Evolutionary conservation across 768 basidiomycete genomes (phyloP), one percentile per base, ranked within the genome.

Genomic region (Wakefieldia striispora): DNA sequence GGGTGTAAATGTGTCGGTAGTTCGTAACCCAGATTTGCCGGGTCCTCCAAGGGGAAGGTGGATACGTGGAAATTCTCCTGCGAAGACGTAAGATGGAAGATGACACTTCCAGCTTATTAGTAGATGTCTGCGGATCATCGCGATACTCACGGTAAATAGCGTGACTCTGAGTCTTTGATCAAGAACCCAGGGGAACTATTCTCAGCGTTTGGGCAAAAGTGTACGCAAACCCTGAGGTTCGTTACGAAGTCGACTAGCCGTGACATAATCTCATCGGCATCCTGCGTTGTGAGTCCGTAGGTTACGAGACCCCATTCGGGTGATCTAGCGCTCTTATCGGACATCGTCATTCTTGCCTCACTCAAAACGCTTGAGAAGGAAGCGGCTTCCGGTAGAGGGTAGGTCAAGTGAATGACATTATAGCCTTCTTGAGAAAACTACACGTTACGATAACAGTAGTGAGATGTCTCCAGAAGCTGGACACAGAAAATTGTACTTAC

Each of bases 381-480:
- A 13, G 37, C 43, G 21, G 49, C 14, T 17, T 43, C 38, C 20
- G 58, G 42, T 12, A 47, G 40, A 24, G 69, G 64, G 27, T 66
- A 69, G 2, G 53, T 29, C 10, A 72, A 45, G 27, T 68, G 70
- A 10, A 66, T 45, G 16, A 72, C 64, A n/a, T 64, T 54, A 51
- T 75, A 72, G 23, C 73, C 73, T 52, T 75, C 74, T 47, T 71
- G 68, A 27, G 72, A 54, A 51, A 69, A 65, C 67, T 72, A 45
- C n/a, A 29, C 11, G 23, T 43, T 21, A 38, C 12, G 19, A n/a
- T n/a, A n/a, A 37, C 14, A 4, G 23, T 19, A 19, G 51, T 47
- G 24, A 57, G 40, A 16, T 24, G 9, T 23, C 14, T 12, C 23
- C 13, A 16, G 3, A 40, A 24, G 23, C 36, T 37, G 12, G 37